Evolutionary conservation across 192 early-diverging fungal species (phyloP), one percentile per base, ranked within the genome.

Genomic region (Oehlia diaphana): DNA sequence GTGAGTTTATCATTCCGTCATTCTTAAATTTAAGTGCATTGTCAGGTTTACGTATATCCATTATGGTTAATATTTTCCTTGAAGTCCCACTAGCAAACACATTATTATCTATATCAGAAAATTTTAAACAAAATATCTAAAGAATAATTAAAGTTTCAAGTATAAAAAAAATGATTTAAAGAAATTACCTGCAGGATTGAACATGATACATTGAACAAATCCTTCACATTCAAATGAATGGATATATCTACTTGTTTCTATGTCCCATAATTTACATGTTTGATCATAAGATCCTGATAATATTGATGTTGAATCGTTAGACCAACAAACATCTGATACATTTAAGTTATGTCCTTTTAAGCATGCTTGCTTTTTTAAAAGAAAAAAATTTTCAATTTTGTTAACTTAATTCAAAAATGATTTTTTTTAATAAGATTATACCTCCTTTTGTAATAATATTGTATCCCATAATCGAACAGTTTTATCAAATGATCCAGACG

Each of bases 401-500:
- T 63, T 23, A 63, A n/a, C 2, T 23, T 78, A 1, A 26, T 78
- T 78, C 2, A 50, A 19, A 72, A 14, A 65, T 35, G 5, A 28
- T 31, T 12, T 47, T 47, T 47, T 47, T 47, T 12, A 12, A 58
- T 58, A 16, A 4, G 63, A 21, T n/a, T 61, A 63, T 76, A 93
- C 90, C 86, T 94, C 93, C 80, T 94, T 94, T 68, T 90, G 88
- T 2, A 84, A 85, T 8, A 87, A 82, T 21, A 85, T 80, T 2
- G 89, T 85, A 81, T 97, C 96, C 96, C 96, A 98, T 47, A 98
- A 89, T 69, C 95, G 88, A 47, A 98, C 91, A 9, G 95, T 93
- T 83, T 95, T 94, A 86, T 98, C 97, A 87, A 98, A 97, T 12
- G 95, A 96, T 7, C 96, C 97, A 8, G 96, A 95, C 5, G 93